phyloP scores from a whole-genome alignment of 192 early-diverging fungal species.

The Gonapodya prolifera region DNA sequence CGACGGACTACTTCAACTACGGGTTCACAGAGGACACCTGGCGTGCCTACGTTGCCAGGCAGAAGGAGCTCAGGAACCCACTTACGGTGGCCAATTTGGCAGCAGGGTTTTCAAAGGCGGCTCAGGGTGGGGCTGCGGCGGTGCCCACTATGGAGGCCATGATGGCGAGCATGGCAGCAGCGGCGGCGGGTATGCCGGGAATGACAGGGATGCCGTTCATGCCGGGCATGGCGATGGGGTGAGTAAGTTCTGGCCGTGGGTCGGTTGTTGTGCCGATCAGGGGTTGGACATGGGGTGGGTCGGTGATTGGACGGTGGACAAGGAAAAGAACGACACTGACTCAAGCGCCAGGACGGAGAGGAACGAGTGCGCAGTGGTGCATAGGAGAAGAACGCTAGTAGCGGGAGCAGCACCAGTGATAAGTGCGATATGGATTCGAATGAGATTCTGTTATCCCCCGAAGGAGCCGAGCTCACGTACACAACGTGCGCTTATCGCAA shows the following conservation, averaged over 20 bases:
- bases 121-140: neutral
- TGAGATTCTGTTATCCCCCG: too few relatives aligned
- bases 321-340: too few relatives aligned
- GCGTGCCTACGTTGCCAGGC: constrained; percentile 87
- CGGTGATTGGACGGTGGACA: neutral
- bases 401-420: too few relatives aligned
- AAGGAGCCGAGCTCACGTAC: too few relatives aligned
- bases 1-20: constrained; percentile 99
- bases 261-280: too few relatives aligned
- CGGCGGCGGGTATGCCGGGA: neutral
- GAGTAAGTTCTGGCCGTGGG: too few relatives aligned
- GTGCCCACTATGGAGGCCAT: neutral
- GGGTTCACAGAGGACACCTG: constrained; percentile 95
- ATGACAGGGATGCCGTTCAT: neutral
- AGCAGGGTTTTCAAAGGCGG: neutral
- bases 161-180: neutral
- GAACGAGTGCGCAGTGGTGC: neutral
- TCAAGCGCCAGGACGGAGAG: neutral
- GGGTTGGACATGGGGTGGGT: neutral
- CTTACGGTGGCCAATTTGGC: neutral
- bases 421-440: too few relatives aligned
- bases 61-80: constrained; percentile 65
- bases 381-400: neutral
- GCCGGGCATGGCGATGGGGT: neutral
- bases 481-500: too few relatives aligned